Evolutionary conservation across 164 flowering plant genomes (phyloP), one percentile per base, ranked within the genome.

Genomic region (Vitis rupestris): DNA sequence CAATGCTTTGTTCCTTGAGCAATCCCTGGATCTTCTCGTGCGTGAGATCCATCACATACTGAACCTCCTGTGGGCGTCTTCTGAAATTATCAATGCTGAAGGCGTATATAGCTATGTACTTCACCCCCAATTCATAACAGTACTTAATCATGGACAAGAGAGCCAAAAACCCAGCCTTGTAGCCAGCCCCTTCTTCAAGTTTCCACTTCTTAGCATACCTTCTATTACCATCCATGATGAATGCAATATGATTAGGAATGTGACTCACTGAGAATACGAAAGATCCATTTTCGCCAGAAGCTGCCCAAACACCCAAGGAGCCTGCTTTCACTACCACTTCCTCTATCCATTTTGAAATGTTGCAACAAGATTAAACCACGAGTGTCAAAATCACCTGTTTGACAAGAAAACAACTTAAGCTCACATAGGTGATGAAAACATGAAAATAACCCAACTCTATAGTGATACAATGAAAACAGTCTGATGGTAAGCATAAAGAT

Each of bases 21-120:
- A 91, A 71, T 15, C 63, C 84, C 27, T 88, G 83, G 15, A 91
- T 83, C 74, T 91, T 93, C 58, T 89, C 93, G 17, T 52, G 74
- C 79, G 90, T 72, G 63, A 93, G 70, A n/a, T 85, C 82, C 97
- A 91, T 87, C 59, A 87, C 61, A 11, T 19, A 16, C 16, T 81
- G 75, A 53, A 93, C 92, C 70, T 93, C 93, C 2, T 88, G 81
- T 0, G 94, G 93, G 7, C 65, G n/a, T 64, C 97, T 66, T 61
- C 79, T 85, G 79, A 89, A 90, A 70, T 90, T 93, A 19, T 93
- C 97, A n/a, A 90, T 88, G 84, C 97, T 90, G 80, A 92, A 92
- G 58, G 97, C 93, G 63, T 82, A 90, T 2, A 90, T 63, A 0
- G 97, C 86, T 2, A 87, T 81, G 70, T 90, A 83, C 73, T 82